Evolutionary conservation across 345 rosid genomes (phyloP), one percentile per base, ranked within the genome.

Genomic region (Cardamine chenopodiifolia): DNA sequence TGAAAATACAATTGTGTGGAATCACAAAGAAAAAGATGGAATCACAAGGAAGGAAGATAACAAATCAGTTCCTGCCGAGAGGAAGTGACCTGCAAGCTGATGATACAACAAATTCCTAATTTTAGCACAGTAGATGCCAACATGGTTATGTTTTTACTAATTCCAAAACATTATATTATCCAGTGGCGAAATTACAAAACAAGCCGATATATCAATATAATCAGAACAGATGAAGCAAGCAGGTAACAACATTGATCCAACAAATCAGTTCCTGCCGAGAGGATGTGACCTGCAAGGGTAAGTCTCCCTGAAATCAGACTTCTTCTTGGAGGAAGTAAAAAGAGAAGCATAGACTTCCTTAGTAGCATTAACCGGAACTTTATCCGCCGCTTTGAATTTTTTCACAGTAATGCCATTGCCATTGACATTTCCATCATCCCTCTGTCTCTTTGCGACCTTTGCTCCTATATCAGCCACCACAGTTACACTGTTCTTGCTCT

Each of bases 261-360:
- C 62, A 59, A 42, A 73, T 89, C 83, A 95, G 64, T 90, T 95
- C 85, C 96, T 85, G 53, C 96, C 94, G 20, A 90, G 91, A 0
- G 94, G 91, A 3, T 90, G 97, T 1, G 98, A 92, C 69, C 97
- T 88, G 79, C 97, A 92, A 29, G 79, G 28, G 81, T 45, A 92
- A 4, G 99, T 95, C 86, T 92, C 98, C 79, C 86, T 89, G 62
- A 89, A 87, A 72, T 82, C 67, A 1, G 78, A 50, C 77, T 90
- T 92, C 76, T 90, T 92, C 80, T 66, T 90, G 0, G 96, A 92
- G 0, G 97, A 90, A 11, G 94, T 90, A 78, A 96, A 96, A 18
- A 96, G 86, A 2, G 98, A 96, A 28, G 99, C 93, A 77, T 89
- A 90, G 3, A 92, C 95, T 66, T 86, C 89, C 84, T 89, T 89